Base-by-base conservation (phyloP, 495 filamentous ascomycete genomes). In the Penicillium longicatenatum region DNA sequence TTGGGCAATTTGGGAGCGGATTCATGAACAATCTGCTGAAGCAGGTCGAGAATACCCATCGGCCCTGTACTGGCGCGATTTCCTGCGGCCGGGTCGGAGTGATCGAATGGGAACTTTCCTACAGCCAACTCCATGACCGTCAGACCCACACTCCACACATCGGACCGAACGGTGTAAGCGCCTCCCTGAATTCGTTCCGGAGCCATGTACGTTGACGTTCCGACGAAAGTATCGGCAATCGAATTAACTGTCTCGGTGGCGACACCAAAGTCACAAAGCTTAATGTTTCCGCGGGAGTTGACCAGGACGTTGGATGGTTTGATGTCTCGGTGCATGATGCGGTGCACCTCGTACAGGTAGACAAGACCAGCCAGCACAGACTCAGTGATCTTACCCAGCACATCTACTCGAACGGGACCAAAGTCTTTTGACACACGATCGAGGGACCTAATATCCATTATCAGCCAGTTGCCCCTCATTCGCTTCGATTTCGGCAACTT, bases 131-230 rank as follows among this genome's bases (percentile, higher is more conserved):
- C 95, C 90, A 98, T 96, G 54, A 98, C 84, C 3, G 87, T 88
- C 55, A 98, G 75, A n/a, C 95, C 94, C 61, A 98, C 91, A 82
- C 91, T 96, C 94, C 94, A 98, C 3, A 98, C 94, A 64, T 98
- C 94, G 4, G 92, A 97, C 71, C 97, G 97, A 61, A 98, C 93
- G 0, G 93, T 96, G 73, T 98, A 98, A 59, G 91, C 90, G 51
- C 92, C 90, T 30, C 94, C 94, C 68, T 97, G 91, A 59, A 98
- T 98, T 68, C 94, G 87, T 74, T 98, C 94, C 0, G 94, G 94
- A 0, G 94, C 94, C 94, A 98, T 98, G 75, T 98, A 98, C 48
- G 94, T 98, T 6, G 93, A 97, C 7, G 94, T 98, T 24, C 94
- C 94, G 8, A 98, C 94, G 61, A 98, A 98, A 1, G 94, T 98